These are phyloP conservation scores for Kwoniella sp. DNA, from an alignment of 768 basidiomycete species.

Conservation along the genomic window DNA sequence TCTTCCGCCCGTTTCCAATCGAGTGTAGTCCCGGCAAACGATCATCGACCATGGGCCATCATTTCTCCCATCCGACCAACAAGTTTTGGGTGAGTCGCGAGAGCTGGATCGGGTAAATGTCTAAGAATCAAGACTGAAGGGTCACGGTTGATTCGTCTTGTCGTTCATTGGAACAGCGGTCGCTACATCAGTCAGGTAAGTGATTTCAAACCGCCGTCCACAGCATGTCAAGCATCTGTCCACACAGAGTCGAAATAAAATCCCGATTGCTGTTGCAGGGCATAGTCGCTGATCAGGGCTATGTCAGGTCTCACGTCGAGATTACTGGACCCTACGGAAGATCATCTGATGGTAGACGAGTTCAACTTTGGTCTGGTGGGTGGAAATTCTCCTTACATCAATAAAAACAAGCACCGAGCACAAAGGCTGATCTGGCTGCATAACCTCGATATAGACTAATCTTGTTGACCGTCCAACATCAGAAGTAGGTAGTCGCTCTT, in stretches of 20 bases:
- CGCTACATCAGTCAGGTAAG: slow-evolving; percentile 68
- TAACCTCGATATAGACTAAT: slow-evolving; percentile 64
- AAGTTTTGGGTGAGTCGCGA: slow-evolving; percentile 72
- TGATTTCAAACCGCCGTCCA: too few relatives aligned
- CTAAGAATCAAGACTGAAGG: not conserved
- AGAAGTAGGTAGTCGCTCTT: slow-evolving; percentile 67
- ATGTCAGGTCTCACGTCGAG: slow-evolving; percentile 64
- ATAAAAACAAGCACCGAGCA: too few relatives aligned
- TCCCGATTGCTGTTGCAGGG: slow-evolving; percentile 5
- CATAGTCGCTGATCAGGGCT: not conserved
- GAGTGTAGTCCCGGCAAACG: slow-evolving; percentile 52
- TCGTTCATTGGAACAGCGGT: slow-evolving; percentile 45
- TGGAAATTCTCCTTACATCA: slow-evolving; percentile 7
- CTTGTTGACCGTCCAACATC: slow-evolving; percentile 71
- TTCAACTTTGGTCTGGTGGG: slow-evolving; percentile 71
- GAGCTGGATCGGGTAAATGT: too few relatives aligned
- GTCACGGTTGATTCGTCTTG: not conserved
- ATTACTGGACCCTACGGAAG: slow-evolving; percentile 64
- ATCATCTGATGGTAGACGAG: slow-evolving; percentile 63
- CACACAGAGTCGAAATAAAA: too few relatives aligned
- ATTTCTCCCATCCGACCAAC: slow-evolving; percentile 77
- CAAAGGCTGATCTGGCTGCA: too few relatives aligned
- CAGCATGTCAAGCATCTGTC: too few relatives aligned
- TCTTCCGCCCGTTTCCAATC: not conserved
- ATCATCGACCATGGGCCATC: slow-evolving; percentile 73